Evolutionary conservation across 768 basidiomycete genomes (phyloP), one percentile per base, ranked within the genome.

Genomic region (Boletus fagicola): DNA sequence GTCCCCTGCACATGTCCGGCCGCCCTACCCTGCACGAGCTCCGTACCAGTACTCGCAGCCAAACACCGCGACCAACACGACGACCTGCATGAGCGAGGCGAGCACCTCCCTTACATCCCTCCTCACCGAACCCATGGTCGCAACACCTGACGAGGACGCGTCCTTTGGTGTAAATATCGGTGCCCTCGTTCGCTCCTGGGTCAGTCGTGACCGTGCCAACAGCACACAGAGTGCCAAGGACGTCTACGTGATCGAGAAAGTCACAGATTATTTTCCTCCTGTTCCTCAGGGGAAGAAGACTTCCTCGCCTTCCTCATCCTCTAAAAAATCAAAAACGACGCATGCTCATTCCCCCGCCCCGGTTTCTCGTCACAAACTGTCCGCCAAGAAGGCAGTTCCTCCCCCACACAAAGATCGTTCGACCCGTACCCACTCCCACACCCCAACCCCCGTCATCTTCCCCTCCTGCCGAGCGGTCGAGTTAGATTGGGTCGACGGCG

Each of bases 51-150:
- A 72, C 35, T 53, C 70, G 1, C 61, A 70, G 2, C 73, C 74
- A 12, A 62, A 67, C 48, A 68, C 70, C 49, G 77, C 77, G 53
- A 68, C 68, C 47, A 69, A 71, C 49, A 77, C 77, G 56, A 69
- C 75, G 3, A 61, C 72, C 15, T 66, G 61, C 36, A 52, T 63
- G 55, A 72, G 71, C 42, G 71, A 75, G 24, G 77, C 80, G 1
- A 80, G 81, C 28, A 79, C 83, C 0, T 80, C 81, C 49, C 71
- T 85, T 60, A 75, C 80, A 0, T 84, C 84, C 24, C 82, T 74
- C 70, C 54, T 82, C 77, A 56, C 68, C 74, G 61, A 54, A 65
- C 78, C 62, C 51, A 62, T 72, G 66, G 73, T 83, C 60, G 72
- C 60, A 53, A 75, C 79, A 0, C 63, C 76, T 2, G 65, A 80